These are phyloP conservation scores for Coemansia sp. DNA, from an alignment of 192 early-diverging fungal species.

Conservation along the genomic window DNA sequence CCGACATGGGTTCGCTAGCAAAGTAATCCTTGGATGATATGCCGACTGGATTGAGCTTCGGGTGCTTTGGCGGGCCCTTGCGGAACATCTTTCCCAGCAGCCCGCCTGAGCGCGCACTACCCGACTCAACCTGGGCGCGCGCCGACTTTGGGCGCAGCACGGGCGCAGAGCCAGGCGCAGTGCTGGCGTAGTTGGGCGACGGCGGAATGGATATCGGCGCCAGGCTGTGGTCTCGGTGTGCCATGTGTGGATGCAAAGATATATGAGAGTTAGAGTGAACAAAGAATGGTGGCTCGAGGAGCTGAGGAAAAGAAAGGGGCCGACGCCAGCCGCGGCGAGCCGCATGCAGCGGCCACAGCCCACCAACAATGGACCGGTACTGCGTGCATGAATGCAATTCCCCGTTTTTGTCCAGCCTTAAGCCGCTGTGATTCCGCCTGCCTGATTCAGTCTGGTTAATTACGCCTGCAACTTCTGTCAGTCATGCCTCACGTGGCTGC, in stretches of 20 bases:
- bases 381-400: slow-evolving; percentile 13
- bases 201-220: slow-evolving; percentile 10
- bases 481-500: slow-evolving; percentile 5
- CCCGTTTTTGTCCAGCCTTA: neutral
- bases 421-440: neutral
- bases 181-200: neutral
- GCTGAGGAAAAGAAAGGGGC: slow-evolving; percentile 7
- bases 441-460: neutral
- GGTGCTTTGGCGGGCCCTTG: slow-evolving; percentile 42
- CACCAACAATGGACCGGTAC: slow-evolving; percentile 15
- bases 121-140: neutral
- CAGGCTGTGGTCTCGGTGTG: slow-evolving; percentile 6
- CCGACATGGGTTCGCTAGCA: slow-evolving; percentile 22
- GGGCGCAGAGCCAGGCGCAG: neutral
- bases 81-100: slow-evolving; percentile 51
- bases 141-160: neutral
- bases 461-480: neutral
- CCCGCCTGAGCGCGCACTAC: slow-evolving; percentile 22
- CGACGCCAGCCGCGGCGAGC: neutral
- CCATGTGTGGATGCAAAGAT: slow-evolving; percentile 8
- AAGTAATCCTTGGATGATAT: slow-evolving; percentile 54
- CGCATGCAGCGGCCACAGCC: slow-evolving; percentile 6
- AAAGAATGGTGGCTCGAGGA: neutral
- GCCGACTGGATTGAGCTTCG: slow-evolving; percentile 47
- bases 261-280: neutral